A percentile compares a stretch with the other conserved stretches of the same genome.
phyloP scores from a whole-genome alignment of 768 basidiomycete genomes.

The Rhizopogon roseolus region DNA sequence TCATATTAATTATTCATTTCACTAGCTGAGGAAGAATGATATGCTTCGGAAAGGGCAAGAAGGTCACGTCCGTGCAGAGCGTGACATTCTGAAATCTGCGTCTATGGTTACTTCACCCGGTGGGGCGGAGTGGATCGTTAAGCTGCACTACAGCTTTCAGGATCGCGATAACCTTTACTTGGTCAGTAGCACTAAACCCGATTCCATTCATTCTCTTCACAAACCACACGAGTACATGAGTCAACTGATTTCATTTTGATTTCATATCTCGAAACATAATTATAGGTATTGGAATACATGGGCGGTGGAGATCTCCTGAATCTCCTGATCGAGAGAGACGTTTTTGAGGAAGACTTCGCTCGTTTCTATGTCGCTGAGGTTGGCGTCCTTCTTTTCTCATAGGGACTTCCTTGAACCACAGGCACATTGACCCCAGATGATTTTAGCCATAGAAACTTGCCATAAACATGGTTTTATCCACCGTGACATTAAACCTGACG shows the following conservation, averaged over 20 bases:
- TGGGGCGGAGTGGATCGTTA: slow-evolving; percentile 90
- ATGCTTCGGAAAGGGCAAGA: slow-evolving; percentile 97
- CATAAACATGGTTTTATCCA: slow-evolving; percentile 96
- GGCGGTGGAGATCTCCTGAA: slow-evolving; percentile 96
- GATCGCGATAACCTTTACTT: slow-evolving; percentile 94
- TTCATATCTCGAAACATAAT: slow-evolving; percentile 34
- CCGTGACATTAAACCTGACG: slow-evolving; percentile 95
- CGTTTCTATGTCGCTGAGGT: slow-evolving; percentile 96
- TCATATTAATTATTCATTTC: slow-evolving; percentile 20
- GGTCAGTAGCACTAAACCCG: slow-evolving; percentile 48
- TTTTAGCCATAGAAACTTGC: slow-evolving; percentile 89
- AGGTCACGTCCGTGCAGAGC: slow-evolving; percentile 93
- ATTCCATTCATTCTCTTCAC: slow-evolving; percentile 12
- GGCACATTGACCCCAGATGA: slow-evolving; percentile 59
- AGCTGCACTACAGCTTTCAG: slow-evolving; percentile 90
- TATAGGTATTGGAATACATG: slow-evolving; percentile 89
- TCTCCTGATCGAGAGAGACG: slow-evolving; percentile 87
- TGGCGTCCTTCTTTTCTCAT: slow-evolving; percentile 17
- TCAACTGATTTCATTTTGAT: slow-evolving; percentile 49
- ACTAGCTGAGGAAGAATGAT: slow-evolving; percentile 78
- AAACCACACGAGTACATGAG: slow-evolving; percentile 22
- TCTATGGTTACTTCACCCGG: slow-evolving; percentile 71
- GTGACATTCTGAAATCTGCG: slow-evolving; percentile 89
- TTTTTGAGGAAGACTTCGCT: slow-evolving; percentile 87
- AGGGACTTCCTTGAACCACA: slow-evolving; percentile 14